phyloP scores from a whole-genome alignment of 164 flowering plant species.

The Macadamia tetraphylla region DNA sequence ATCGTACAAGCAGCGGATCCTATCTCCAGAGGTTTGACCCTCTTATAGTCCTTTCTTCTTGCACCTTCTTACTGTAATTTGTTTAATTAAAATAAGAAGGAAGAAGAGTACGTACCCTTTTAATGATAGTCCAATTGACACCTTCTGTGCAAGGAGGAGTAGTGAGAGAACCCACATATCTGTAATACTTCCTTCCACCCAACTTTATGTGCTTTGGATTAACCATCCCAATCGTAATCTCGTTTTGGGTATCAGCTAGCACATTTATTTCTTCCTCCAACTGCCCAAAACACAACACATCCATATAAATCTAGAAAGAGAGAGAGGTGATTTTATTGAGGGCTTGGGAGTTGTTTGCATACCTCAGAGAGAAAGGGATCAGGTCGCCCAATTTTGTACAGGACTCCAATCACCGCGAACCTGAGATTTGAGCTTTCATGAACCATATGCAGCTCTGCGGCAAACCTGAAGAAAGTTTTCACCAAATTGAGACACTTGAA shows the following conservation, averaged over 20 bases:
- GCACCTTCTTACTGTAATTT: too few species aligned
- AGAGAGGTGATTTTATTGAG: neutral
- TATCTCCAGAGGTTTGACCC: too few species aligned
- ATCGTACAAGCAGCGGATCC: too few species aligned
- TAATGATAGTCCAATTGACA: conserved; percentile 23
- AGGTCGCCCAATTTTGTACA: conserved; percentile 19
- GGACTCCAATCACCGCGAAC: conserved; percentile 19
- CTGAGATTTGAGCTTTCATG: conserved; percentile 14
- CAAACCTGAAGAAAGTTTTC: conserved; percentile 8
- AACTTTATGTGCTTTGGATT: conserved; percentile 12
- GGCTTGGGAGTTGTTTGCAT: neutral
- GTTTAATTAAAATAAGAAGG: too few species aligned
- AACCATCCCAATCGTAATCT: conserved; percentile 7
- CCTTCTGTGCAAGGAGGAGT: conserved; percentile 29
- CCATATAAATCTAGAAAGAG: neutral
- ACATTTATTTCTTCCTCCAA: conserved; percentile 1
- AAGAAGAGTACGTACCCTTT: conserved; percentile 9
- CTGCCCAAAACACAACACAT: conserved; percentile 3
- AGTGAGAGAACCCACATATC: conserved; percentile 29
- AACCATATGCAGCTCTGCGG: conserved; percentile 21
- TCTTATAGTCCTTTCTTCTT: too few species aligned
- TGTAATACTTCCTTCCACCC: conserved; percentile 19
- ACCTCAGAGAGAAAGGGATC: conserved; percentile 21
- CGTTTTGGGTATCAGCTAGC: neutral
- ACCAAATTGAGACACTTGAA: too few species aligned